These are phyloP conservation scores for Syncephalis plumigaleata DNA, from an alignment of 371 early-diverging fungal genomes.

Conservation along the genomic window DNA sequence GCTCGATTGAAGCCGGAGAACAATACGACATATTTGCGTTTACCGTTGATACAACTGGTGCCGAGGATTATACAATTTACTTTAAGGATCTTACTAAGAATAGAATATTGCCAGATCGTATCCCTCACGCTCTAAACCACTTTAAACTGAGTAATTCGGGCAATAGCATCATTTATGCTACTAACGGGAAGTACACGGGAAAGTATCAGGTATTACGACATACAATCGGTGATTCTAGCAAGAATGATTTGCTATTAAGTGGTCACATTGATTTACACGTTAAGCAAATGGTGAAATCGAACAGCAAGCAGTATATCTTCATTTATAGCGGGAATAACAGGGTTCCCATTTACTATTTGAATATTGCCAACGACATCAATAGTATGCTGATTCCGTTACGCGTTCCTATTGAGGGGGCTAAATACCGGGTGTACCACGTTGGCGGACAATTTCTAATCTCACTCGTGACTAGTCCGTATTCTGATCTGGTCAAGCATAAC, in stretches of 20 bases:
- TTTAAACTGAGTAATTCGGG: conserved; percentile 35
- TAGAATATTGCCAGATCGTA: conserved; percentile 16
- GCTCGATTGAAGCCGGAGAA: conserved; percentile 1
- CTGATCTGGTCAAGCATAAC: too few species aligned
- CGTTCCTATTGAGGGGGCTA: too few species aligned
- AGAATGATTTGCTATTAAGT: conserved; percentile 8
- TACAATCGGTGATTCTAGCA: conserved; percentile 16
- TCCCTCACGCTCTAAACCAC: conserved; percentile 19
- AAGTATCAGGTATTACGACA: conserved; percentile 31
- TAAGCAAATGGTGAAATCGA: too few species aligned
- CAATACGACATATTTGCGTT: conserved; percentile 27
- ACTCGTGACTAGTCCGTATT: too few species aligned
- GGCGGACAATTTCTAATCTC: too few species aligned
- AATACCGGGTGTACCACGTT: too few species aligned
- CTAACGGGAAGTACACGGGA: conserved; percentile 26
- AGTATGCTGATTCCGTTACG: too few species aligned
- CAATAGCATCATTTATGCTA: conserved; percentile 24
- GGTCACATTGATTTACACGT: too few species aligned
- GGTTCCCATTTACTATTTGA: too few species aligned
- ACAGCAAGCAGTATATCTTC: too few species aligned
- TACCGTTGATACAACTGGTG: conserved; percentile 29
- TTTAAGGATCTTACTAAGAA: conserved; percentile 24
- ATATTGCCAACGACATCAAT: too few species aligned
- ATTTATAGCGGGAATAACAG: too few species aligned
- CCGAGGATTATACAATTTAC: conserved; percentile 29